Evolutionary conservation across 2,329 filamentous ascomycete species (phyloP).

Genomic region (Curvularia eragrostidis): DNA sequence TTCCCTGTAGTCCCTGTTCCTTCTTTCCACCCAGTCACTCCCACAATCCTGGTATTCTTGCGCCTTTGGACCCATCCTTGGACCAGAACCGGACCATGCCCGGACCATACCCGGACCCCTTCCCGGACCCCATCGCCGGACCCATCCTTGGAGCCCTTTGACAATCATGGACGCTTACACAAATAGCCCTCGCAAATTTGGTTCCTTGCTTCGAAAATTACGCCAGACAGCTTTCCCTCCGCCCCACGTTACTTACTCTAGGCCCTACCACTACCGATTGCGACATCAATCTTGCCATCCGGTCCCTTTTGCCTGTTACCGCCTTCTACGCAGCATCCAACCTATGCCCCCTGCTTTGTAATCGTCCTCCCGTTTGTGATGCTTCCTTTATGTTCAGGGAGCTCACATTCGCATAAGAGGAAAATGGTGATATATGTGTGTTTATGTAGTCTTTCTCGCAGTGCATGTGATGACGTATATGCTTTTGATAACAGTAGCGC

Average conservation of each 20-base stretch:
- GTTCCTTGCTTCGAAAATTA: neutral
- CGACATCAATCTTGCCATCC: constrained; percentile 1
- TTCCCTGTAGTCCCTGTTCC: constrained; percentile 1
- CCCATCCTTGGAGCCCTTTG: neutral
- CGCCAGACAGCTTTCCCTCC: neutral
- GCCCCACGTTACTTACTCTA: neutral
- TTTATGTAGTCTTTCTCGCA: neutral
- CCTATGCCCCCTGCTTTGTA: neutral
- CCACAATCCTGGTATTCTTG: neutral
- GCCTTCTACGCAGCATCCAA: neutral
- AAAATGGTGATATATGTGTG: neutral
- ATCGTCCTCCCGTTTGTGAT: constrained; percentile 4
- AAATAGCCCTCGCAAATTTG: constrained; percentile 8
- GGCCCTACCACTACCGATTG: constrained; percentile 6
- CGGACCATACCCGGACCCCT: neutral
- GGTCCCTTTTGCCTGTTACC: neutral
- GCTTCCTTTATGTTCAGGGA: constrained; percentile 11
- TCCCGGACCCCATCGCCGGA: too few species aligned
- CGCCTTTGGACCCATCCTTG: neutral
- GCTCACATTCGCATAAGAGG: neutral
- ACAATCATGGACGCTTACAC: neutral
- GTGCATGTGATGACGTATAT: neutral
- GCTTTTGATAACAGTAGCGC: neutral
- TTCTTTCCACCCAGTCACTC: neutral
- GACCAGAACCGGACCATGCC: too few species aligned